A percentile compares a stretch with the other conserved stretches of the same genome.
Evolutionary conservation across 192 early-diverging fungal species (phyloP).

Genomic region (Diversispora eburnea): DNA sequence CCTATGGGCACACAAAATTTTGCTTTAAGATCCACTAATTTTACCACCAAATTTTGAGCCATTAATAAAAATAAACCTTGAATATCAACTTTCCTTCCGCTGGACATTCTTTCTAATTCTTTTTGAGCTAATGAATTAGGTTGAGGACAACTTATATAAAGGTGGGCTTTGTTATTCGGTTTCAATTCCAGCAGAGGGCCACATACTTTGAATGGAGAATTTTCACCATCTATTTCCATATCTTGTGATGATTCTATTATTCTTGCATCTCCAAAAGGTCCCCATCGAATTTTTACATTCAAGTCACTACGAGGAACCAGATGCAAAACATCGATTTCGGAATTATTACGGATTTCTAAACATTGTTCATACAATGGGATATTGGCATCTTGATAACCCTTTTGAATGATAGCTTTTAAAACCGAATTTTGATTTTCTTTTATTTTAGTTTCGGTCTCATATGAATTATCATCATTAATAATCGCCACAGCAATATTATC

Average conservation of each 20-base stretch:
- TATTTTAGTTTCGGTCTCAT: neutral
- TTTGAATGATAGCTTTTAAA: constrained; percentile 29
- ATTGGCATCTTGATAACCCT: constrained; percentile 2
- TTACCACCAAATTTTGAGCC: constrained; percentile 49
- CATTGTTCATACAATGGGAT: constrained; percentile 25
- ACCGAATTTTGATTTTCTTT: neutral
- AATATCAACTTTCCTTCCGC: constrained; percentile 52
- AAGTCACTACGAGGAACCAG: constrained; percentile 34
- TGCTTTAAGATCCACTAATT: constrained; percentile 58
- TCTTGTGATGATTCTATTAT: constrained; percentile 22
- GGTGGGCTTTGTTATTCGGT: constrained; percentile 44
- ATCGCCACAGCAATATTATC: constrained; percentile 14
- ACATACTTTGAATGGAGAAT: constrained; percentile 30
- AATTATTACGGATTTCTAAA: constrained; percentile 23
- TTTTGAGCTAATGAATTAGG: constrained; percentile 41
- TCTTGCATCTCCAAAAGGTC: constrained; percentile 26
- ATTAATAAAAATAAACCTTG: constrained; percentile 61
- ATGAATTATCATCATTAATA: neutral
- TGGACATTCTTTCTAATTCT: constrained; percentile 36
- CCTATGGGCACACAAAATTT: constrained; percentile 59
- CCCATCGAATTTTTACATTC: constrained; percentile 31
- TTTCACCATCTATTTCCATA: neutral
- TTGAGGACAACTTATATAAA: constrained; percentile 51
- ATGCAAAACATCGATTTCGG: constrained; percentile 22
- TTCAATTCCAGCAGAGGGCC: constrained; percentile 46